Percentiles rank a stretch among this genome's conserved stretches.
These are phyloP conservation scores for Polytrichum commune DNA, from an alignment of 225 moss, liverwort and hornwort species.

Conservation along the genomic window DNA sequence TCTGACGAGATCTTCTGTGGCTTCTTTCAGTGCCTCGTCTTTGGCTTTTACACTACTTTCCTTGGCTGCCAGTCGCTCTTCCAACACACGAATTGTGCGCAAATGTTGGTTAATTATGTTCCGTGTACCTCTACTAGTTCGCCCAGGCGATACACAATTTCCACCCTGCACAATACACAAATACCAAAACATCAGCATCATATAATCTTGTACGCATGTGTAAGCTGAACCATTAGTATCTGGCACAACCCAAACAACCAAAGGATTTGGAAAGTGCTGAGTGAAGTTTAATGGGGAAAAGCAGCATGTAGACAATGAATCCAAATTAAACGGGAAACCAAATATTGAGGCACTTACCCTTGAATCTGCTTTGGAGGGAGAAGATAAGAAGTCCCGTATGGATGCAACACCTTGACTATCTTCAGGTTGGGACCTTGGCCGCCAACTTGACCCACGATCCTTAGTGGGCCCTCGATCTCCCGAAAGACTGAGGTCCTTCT, in stretches of 20 bases:
- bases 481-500: conserved; percentile 31
- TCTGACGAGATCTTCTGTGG: conserved; percentile 72
- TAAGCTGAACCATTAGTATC: too few relatives aligned
- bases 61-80: conserved; percentile 63
- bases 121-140: conserved; percentile 54
- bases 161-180: conserved; percentile 25
- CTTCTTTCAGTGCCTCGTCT: conserved; percentile 66
- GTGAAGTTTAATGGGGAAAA: too few relatives aligned
- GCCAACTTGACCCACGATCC: conserved; percentile 14
- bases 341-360: conserved; percentile 24
- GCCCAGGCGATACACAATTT: conserved; percentile 40
- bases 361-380: conserved; percentile 34
- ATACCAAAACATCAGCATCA: too few relatives aligned
- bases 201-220: too few relatives aligned
- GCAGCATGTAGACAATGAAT: too few relatives aligned
- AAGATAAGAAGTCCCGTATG: conserved; percentile 24
- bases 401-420: conserved; percentile 30
- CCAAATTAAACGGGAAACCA: too few relatives aligned
- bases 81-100: conserved; percentile 56
- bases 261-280: too few relatives aligned
- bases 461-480: conserved; percentile 23
- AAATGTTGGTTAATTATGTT: conserved; percentile 77
- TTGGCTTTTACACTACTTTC: conserved; percentile 67
- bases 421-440: conserved; percentile 44
- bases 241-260: too few relatives aligned